A percentile compares a stretch with the other conserved stretches of the same genome.
Conservation (phyloP, 1,139 yeast species). For the Debaryomycetaceae sp. region DNA sequence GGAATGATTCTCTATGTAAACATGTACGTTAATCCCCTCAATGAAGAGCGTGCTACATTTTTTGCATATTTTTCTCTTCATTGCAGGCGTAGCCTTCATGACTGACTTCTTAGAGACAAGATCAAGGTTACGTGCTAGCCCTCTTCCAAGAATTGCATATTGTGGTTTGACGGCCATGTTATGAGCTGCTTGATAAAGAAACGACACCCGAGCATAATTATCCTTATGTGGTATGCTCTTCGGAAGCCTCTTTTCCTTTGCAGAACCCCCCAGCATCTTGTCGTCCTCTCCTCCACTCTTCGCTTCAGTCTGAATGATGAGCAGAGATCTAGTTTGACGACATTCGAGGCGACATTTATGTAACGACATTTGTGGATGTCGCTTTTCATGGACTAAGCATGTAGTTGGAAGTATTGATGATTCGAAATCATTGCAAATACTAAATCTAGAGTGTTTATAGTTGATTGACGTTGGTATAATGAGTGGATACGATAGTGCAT, state of each 20-base stretch:
- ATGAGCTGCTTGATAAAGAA: constrained; percentile 50
- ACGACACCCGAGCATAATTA: constrained; percentile 56
- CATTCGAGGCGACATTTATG: neutral
- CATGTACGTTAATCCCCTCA: constrained; percentile 43
- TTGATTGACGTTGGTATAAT: constrained; percentile 27
- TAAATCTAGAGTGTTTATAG: neutral
- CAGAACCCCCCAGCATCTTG: constrained; percentile 6
- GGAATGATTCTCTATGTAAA: constrained; percentile 27
- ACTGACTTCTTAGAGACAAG: constrained; percentile 62
- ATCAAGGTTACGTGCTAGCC: constrained; percentile 44
- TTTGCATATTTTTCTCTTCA: constrained; percentile 64
- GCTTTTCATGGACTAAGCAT: constrained; percentile 1
- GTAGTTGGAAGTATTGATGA: constrained; percentile 2
- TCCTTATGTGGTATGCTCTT: constrained; percentile 50
- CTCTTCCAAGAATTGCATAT: constrained; percentile 41
- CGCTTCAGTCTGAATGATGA: constrained; percentile 1
- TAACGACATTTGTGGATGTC: constrained; percentile 3
- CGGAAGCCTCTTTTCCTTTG: constrained; percentile 16
- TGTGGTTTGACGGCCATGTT: constrained; percentile 19
- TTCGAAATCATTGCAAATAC: neutral
- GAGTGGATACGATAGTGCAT: constrained; percentile 99
- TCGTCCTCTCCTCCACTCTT: constrained; percentile 5
- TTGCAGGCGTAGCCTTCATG: constrained; percentile 53
- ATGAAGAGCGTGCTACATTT: constrained; percentile 47
- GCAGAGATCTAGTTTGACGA: neutral